Evolutionary conservation across 2,329 filamentous ascomycete species (phyloP), one percentile per base, ranked within the genome.

Genomic region (Fusarium sambucinum): DNA sequence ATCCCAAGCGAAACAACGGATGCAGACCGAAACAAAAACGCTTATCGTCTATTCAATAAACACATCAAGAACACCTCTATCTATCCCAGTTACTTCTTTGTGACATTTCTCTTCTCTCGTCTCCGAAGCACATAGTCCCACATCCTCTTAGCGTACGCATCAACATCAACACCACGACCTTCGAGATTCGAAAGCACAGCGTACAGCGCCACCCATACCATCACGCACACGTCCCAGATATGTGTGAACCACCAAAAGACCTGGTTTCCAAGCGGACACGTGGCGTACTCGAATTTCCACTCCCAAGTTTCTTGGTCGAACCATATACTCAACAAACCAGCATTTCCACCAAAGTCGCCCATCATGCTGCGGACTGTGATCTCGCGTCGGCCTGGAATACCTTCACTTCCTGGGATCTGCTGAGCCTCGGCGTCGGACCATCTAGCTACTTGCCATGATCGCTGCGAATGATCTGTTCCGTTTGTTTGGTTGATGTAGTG

Each of bases 331-430:
- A 99, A 80, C 41, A 99, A 83, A 0, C 94, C 96, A 0, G 94
- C 93, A 76, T 97, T 96, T 21, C 96, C 96, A n/a, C 89, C 90
- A 79, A 92, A 99, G 58, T 92, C 92, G 57, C 96, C 96, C 96
- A 99, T 99, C 94, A 99, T 98, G 78, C 93, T 97, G 61, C 94
- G 89, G 3, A 99, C 92, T 0, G 96, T 99, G 68, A 98, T 89
- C 80, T 99, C 96, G 29, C 95, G 85, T 8, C 97, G 83, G 1
- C 91, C 91, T 0, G 91, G 87, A 4, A 86, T 71, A 6, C 79
- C 82, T 3, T 79, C 71, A 3, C 78, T 75, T 10, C 77, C 80
- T 2, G 82, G 75, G 23, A 89, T 65, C 62, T 78, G 77, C 14
- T 77, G 75, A 7, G 73, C 68, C 13, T 77, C 75, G 2, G 85